Evolutionary conservation across 106 monocot species (phyloP).

Genomic region (Narthecium ossifragum): DNA sequence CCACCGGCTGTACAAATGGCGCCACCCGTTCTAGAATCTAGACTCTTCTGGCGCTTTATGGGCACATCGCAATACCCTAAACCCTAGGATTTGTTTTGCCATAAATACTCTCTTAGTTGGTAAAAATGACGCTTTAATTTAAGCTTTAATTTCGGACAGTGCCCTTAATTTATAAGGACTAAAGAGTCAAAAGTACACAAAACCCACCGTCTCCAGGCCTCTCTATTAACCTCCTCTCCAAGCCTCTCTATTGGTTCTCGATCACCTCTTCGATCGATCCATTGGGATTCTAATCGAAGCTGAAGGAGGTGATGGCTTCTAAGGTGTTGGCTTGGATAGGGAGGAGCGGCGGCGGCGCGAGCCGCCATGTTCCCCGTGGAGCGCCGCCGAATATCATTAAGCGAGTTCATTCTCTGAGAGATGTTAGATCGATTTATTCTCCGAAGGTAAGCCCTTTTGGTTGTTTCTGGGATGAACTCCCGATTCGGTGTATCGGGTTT

Average conservation of each 20-base stretch:
- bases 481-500: background rate
- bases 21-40: too few relatives aligned
- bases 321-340: constrained; percentile 1
- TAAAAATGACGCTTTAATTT: too few relatives aligned
- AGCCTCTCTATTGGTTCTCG: background rate
- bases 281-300: background rate
- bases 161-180: too few relatives aligned
- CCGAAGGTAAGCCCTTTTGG: background rate
- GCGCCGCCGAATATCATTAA: background rate
- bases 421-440: background rate
- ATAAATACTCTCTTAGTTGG: too few relatives aligned
- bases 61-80: too few relatives aligned
- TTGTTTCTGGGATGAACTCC: background rate
- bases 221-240: background rate
- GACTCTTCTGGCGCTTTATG: too few relatives aligned
- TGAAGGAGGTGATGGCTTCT: background rate
- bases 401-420: background rate
- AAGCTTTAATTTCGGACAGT: too few relatives aligned
- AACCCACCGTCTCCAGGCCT: too few relatives aligned
- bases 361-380: background rate
- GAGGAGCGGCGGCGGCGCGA: background rate
- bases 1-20: too few relatives aligned
- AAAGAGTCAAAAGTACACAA: too few relatives aligned
- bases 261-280: background rate
- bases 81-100: too few relatives aligned